Percentiles rank a stretch among this genome's conserved stretches.
Evolutionary conservation across 2,329 filamentous ascomycete genomes (phyloP).

Genomic region (Alternaria novae-zelandiae): DNA sequence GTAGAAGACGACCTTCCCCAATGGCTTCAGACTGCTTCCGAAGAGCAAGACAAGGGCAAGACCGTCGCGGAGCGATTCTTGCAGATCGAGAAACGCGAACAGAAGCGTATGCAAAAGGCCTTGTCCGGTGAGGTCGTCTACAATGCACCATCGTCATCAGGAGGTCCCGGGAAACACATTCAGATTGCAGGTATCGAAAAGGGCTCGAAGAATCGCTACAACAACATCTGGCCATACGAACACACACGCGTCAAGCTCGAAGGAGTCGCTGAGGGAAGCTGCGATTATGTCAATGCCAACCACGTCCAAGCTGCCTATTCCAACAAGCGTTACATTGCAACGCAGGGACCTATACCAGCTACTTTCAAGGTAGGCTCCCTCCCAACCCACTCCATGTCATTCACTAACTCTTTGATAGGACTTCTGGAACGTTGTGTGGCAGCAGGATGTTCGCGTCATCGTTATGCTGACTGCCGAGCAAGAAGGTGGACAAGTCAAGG

Average conservation of each 20-base stretch:
- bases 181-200: slow-evolving; percentile 93
- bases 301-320: slow-evolving; percentile 80
- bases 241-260: slow-evolving; percentile 85
- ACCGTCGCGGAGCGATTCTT: slow-evolving; percentile 83
- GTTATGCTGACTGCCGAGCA: slow-evolving; percentile 96
- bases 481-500: slow-evolving; percentile 92
- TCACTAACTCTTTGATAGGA: slow-evolving; percentile 64
- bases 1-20: slow-evolving; percentile 65
- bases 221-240: slow-evolving; percentile 96
- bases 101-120: slow-evolving; percentile 90
- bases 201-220: slow-evolving; percentile 94
- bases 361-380: slow-evolving; percentile 78
- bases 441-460: slow-evolving; percentile 91
- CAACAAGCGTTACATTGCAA: slow-evolving; percentile 93
- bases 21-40: slow-evolving; percentile 77
- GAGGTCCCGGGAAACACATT: slow-evolving; percentile 58
- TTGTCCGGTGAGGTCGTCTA: slow-evolving; percentile 67
- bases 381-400: neutral
- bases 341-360: slow-evolving; percentile 88
- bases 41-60: slow-evolving; percentile 75
- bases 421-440: slow-evolving; percentile 98
- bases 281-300: slow-evolving; percentile 96
- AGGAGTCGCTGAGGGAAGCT: slow-evolving; percentile 68
- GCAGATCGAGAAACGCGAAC: slow-evolving; percentile 81
- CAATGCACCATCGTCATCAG: slow-evolving; percentile 49